Percentiles rank a stretch among this genome's conserved stretches.
These are phyloP conservation scores for Pilobolus umbonatus DNA, from an alignment of 192 early-diverging fungal genomes.

Conservation along the genomic window DNA sequence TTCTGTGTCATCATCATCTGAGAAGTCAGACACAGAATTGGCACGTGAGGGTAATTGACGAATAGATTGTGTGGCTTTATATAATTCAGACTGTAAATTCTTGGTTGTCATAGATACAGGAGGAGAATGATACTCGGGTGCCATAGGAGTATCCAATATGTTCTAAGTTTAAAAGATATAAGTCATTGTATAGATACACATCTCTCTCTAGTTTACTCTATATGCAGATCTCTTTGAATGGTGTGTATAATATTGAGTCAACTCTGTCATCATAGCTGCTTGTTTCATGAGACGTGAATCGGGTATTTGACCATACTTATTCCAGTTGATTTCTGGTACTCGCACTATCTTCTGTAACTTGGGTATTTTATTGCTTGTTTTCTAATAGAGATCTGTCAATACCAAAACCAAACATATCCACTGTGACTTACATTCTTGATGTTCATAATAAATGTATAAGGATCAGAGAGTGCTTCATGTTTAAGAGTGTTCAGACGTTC, in stretches of 20 bases:
- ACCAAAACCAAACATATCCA: neutral
- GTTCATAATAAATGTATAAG: slow-evolving; percentile 35
- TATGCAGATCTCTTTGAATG: slow-evolving; percentile 1
- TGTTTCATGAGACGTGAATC: slow-evolving; percentile 27
- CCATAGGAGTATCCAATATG: slow-evolving; percentile 18
- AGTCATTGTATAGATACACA: neutral
- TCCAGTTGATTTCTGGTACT: slow-evolving; percentile 35
- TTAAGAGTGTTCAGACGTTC: slow-evolving; percentile 36
- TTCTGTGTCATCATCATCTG: slow-evolving; percentile 25
- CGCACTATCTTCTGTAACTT: slow-evolving; percentile 26
- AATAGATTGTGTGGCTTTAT: slow-evolving; percentile 13
- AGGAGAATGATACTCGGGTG: neutral
- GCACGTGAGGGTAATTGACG: slow-evolving; percentile 20
- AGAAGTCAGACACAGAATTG: slow-evolving; percentile 25
- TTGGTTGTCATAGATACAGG: neutral
- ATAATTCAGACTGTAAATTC: slow-evolving; percentile 18
- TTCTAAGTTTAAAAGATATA: slow-evolving; percentile 8
- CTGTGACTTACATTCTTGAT: neutral
- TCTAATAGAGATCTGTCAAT: neutral
- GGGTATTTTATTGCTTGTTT: slow-evolving; percentile 13
- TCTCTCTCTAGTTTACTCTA: neutral
- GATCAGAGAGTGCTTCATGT: slow-evolving; percentile 37
- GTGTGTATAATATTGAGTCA: neutral
- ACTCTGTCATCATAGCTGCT: slow-evolving; percentile 9
- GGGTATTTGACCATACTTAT: slow-evolving; percentile 21